Base-by-base conservation (phyloP, 345 rosid genomes). In the Combretum micranthum region DNA sequence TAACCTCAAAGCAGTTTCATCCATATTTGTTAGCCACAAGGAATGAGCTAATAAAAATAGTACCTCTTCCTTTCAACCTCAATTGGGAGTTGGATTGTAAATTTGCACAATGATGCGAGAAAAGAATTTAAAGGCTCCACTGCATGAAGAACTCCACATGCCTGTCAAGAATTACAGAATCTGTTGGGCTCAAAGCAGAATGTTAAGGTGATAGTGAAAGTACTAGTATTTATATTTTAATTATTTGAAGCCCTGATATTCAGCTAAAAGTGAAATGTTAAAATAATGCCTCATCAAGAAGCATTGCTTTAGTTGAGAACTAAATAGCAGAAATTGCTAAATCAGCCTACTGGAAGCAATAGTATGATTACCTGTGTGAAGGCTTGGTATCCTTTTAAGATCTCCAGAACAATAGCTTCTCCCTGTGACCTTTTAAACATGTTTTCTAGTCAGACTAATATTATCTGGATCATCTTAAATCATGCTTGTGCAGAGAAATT, bases 121-220 rank as follows among this genome's bases (percentile, higher is more conserved):
- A 85, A 93, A 37, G 99, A 82, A 75, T 93, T 93, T 64, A 93
- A 79, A 56, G 99, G 99, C 71, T 93, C 97, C 57, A 89, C 76
- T 61, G 96, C 94, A 79, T 74, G 96, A 71, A 93, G 94, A 68
- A 93, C 90, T 56, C 99, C 99, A 78, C 97, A 93, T 52, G 99
- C 99, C 99, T 93, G 84, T 58, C 51, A 54, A 67, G 63, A 26
- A 54, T 21, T 42, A 58, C 25, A 55, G 63, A 64, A n/a, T 17
- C 58, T 49, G 62, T 70, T 54, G 23, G 42, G 23, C 20, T 26
- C 25, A 60, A 49, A 42, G 17, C 45, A 49, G 56, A 49, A 50
- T 4, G 15, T 19, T 20, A 43, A 39, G 15, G 9, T 9, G 11
- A 50, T 37, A 14, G 15, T 12, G 21, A 21, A 47, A 20, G 37